phyloP scores from a whole-genome alignment of 2,329 filamentous ascomycete species.

The Verticillium nubilum region DNA sequence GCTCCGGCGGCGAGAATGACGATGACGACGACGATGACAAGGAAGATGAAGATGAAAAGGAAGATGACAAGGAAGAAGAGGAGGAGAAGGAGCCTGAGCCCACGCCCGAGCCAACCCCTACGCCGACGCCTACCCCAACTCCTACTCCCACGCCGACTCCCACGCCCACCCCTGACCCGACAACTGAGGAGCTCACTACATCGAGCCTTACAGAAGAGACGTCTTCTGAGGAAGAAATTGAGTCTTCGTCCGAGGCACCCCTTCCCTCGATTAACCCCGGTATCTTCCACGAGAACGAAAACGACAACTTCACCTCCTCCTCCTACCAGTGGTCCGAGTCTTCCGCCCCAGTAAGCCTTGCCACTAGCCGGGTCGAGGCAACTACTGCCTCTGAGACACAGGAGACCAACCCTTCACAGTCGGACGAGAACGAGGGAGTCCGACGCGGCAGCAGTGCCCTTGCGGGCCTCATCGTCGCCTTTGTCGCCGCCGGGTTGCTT shows the following conservation, averaged over 20 bases:
- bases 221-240: background rate
- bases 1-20: conserved; percentile 25
- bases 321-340: conserved; percentile 15
- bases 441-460: conserved; percentile 45
- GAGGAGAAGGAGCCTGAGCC: conserved; percentile 10
- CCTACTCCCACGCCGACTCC: conserved; percentile 17
- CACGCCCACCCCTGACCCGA: conserved; percentile 8
- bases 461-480: conserved; percentile 49
- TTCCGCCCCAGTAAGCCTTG: conserved; percentile 14
- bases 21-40: conserved; percentile 11
- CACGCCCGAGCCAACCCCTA: conserved; percentile 9
- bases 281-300: conserved; percentile 49
- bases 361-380: background rate
- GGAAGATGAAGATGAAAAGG: conserved; percentile 12
- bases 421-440: conserved; percentile 40
- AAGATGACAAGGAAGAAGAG: conserved; percentile 11
- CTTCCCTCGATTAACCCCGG: conserved; percentile 31
- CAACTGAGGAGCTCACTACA: conserved; percentile 16
- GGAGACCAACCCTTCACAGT: conserved; percentile 23
- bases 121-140: conserved; percentile 10
- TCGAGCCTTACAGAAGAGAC: conserved; percentile 13
- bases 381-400: conserved; percentile 17
- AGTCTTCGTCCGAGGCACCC: background rate
- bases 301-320: conserved; percentile 4
- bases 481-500: conserved; percentile 46